These are phyloP conservation scores for Gamsiella multidivaricata DNA, from an alignment of 192 early-diverging fungal genomes.

Conservation along the genomic window DNA sequence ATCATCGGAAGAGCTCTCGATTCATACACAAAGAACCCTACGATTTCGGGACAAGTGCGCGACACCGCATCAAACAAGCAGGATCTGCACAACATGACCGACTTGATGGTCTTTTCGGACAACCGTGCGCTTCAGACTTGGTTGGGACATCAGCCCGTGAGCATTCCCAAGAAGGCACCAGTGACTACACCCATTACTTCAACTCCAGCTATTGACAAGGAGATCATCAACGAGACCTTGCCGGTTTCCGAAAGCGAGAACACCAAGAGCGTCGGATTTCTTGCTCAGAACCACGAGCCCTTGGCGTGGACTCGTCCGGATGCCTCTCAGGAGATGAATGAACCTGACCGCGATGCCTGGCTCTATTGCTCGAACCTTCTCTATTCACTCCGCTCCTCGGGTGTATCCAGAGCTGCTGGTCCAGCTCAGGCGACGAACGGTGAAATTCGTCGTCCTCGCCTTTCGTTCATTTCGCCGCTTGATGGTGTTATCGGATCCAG, in stretches of 20 bases:
- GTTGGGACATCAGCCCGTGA: conserved; percentile 45
- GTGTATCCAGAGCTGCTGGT: conserved; percentile 35
- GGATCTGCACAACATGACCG: conserved; percentile 51
- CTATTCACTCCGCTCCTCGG: conserved; percentile 45
- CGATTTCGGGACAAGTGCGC: conserved; percentile 47
- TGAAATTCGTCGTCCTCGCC: conserved; percentile 47
- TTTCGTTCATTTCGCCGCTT: conserved; percentile 47
- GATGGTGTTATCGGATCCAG: conserved; percentile 29
- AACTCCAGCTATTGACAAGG: conserved; percentile 6
- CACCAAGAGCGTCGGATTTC: conserved; percentile 52
- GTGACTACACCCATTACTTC: background rate
- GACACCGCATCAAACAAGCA: conserved; percentile 7
- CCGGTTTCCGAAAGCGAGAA: background rate
- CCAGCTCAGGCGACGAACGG: conserved; percentile 41
- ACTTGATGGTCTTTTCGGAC: conserved; percentile 47
- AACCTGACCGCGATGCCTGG: conserved; percentile 45
- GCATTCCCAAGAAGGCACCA: background rate
- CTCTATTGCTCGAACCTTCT: conserved; percentile 39
- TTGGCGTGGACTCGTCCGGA: conserved; percentile 12
- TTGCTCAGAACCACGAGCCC: conserved; percentile 27
- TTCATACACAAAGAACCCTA: conserved; percentile 50
- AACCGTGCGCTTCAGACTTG: conserved; percentile 50
- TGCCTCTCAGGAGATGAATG: conserved; percentile 17
- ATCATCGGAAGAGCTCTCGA: conserved; percentile 44
- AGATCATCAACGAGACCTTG: background rate